These are phyloP conservation scores for Helicostylum pulchrum DNA, from an alignment of 192 early-diverging fungal genomes.

Conservation along the genomic window DNA sequence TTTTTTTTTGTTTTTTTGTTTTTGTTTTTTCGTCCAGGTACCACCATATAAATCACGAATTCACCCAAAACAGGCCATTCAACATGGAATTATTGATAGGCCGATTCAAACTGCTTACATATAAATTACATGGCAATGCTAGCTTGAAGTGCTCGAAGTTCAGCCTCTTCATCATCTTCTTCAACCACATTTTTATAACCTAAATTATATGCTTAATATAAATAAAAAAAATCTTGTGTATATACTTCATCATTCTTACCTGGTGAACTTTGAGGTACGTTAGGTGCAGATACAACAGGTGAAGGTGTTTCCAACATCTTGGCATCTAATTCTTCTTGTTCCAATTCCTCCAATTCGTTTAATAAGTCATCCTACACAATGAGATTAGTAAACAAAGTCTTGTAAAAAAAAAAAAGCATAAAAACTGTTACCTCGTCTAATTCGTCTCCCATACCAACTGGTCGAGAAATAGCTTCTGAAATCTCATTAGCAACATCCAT, in stretches of 20 bases:
- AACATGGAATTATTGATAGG: no score
- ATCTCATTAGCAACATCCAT: conserved; percentile 97
- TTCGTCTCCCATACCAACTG: conserved; percentile 82
- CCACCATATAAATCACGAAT: no score
- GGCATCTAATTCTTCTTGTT: conserved; percentile 89
- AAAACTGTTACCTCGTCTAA: conserved; percentile 71
- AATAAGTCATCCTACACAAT: conserved; percentile 66
- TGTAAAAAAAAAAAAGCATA: not conserved
- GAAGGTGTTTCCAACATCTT: conserved; percentile 73
- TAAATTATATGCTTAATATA: conserved; percentile 19
- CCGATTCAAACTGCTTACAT: not conserved
- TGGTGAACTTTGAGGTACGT: conserved; percentile 59
- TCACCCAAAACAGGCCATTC: no score
- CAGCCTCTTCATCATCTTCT: conserved; percentile 79
- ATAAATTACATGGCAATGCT: conserved; percentile 69
- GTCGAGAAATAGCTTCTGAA: conserved; percentile 87
- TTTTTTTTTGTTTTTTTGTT: no score
- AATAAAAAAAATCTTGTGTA: not conserved
- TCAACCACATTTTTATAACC: conserved; percentile 33
- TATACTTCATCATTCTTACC: conserved; percentile 42
- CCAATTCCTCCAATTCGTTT: conserved; percentile 86
- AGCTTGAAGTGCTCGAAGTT: conserved; percentile 70
- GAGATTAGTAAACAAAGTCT: not conserved
- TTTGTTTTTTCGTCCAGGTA: no score
- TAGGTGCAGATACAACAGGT: conserved; percentile 61